Percentiles rank a stretch among this genome's conserved stretches.
phyloP scores from a whole-genome alignment of 2,329 filamentous ascomycete species.

The Fusarium sp. region DNA sequence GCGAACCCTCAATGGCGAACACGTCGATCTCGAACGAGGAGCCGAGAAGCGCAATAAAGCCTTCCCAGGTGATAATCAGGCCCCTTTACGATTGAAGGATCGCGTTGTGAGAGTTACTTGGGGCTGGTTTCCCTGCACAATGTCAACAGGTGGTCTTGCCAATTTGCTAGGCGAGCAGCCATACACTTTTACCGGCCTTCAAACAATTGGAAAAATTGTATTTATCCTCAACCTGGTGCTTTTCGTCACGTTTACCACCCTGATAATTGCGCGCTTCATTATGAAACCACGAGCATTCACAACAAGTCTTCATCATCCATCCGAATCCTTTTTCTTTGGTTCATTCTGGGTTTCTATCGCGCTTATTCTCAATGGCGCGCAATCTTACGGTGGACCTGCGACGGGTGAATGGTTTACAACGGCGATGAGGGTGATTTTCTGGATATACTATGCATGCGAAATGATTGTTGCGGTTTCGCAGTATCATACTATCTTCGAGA shows the following conservation, averaged over 20 bases:
- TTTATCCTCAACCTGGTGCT: conserved; percentile 19
- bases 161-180: conserved; percentile 20
- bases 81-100: conserved; percentile 7
- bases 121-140: conserved; percentile 24
- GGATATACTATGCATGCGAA: conserved; percentile 30
- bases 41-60: background rate
- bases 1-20: background rate
- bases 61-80: background rate
- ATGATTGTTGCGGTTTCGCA: conserved; percentile 15
- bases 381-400: conserved; percentile 15
- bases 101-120: conserved; percentile 17
- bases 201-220: conserved; percentile 21
- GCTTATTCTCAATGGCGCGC: conserved; percentile 12
- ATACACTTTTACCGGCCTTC: conserved; percentile 2
- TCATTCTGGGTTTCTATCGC: conserved; percentile 22
- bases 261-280: background rate
- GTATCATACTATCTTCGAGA: conserved; percentile 22
- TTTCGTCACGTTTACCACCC: conserved; percentile 2
- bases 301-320: conserved; percentile 20
- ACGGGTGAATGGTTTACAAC: conserved; percentile 7
- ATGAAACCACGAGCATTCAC: conserved; percentile 17
- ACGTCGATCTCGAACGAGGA: background rate
- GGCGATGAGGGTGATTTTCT: conserved; percentile 5
- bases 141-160: conserved; percentile 22
- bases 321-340: conserved; percentile 20